Conservation (phyloP, 1,284 basidiomycete species). For the Marasmius fiardii region DNA sequence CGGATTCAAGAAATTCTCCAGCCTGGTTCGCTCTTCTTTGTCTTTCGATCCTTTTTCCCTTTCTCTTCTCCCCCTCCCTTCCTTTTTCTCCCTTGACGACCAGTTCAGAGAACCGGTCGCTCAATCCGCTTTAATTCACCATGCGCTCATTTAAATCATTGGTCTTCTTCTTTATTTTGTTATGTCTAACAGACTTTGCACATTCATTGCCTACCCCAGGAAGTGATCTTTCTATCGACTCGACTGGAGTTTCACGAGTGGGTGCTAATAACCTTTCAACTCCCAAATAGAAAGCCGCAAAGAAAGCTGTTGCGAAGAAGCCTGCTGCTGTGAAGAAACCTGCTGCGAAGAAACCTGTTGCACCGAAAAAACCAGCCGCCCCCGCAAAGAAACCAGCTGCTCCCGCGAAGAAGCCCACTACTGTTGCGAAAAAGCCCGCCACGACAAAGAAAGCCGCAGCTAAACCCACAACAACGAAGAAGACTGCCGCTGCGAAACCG, state of each 20-base stretch:
- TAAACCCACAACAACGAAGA: neutral
- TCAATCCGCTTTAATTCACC: neutral
- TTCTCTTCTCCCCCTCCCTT: neutral
- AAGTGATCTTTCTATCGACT: no score
- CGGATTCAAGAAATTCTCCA: neutral
- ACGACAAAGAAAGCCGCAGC: neutral
- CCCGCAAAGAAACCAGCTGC: neutral
- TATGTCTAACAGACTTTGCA: neutral
- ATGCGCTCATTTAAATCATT: neutral
- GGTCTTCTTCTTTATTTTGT: neutral
- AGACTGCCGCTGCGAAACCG: neutral
- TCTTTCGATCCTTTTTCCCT: neutral
- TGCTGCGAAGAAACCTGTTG: neutral
- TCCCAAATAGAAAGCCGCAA: neutral
- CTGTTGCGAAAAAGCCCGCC: neutral
- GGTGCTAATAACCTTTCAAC: neutral
- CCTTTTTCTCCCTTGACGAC: neutral
- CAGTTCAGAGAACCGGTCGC: neutral
- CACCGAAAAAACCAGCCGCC: neutral
- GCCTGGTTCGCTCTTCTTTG: neutral
- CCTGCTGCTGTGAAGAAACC: neutral
- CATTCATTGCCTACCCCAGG: neutral
- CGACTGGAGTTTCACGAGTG: no score
- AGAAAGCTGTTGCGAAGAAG: neutral
- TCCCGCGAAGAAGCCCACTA: neutral